These are phyloP conservation scores for Euphorbia lathyris DNA, from an alignment of 345 rosid genomes.

Conservation along the genomic window DNA sequence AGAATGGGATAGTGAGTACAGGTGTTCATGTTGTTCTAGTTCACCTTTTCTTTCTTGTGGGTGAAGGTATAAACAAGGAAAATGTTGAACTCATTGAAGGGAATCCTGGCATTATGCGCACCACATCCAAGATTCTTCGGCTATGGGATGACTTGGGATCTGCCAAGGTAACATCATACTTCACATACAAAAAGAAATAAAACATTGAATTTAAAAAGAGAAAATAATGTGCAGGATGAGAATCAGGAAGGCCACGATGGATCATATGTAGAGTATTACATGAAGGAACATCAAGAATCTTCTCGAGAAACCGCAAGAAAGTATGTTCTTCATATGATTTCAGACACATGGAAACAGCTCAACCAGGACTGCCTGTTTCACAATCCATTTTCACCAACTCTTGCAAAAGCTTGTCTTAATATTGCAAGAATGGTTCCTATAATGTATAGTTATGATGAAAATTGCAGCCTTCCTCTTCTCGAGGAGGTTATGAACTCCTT, in stretches of 20 bases:
- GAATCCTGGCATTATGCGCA: conserved; percentile 31
- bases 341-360: conserved; percentile 52
- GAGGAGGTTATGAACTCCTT: conserved; percentile 28
- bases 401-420: conserved; percentile 37
- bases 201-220: conserved; percentile 19
- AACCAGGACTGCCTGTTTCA: conserved; percentile 43
- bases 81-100: conserved; percentile 35
- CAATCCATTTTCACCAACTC: conserved; percentile 35
- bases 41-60: conserved; percentile 48
- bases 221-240: conserved; percentile 40
- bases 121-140: conserved; percentile 33
- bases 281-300: conserved; percentile 34
- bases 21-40: conserved; percentile 45
- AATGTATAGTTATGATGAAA: conserved; percentile 46
- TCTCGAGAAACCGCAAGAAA: conserved; percentile 31
- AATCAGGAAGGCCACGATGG: conserved; percentile 54
- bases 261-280: conserved; percentile 55
- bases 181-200: conserved; percentile 15
- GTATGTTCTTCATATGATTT: conserved; percentile 34
- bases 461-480: conserved; percentile 31
- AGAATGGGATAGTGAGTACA: conserved; percentile 49
- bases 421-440: conserved; percentile 49
- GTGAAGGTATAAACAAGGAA: conserved; percentile 28
- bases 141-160: conserved; percentile 61
- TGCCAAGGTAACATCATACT: conserved; percentile 48